phyloP scores from a whole-genome alignment of 805 yeast species.

The Spathaspora hagerdaliae region DNA sequence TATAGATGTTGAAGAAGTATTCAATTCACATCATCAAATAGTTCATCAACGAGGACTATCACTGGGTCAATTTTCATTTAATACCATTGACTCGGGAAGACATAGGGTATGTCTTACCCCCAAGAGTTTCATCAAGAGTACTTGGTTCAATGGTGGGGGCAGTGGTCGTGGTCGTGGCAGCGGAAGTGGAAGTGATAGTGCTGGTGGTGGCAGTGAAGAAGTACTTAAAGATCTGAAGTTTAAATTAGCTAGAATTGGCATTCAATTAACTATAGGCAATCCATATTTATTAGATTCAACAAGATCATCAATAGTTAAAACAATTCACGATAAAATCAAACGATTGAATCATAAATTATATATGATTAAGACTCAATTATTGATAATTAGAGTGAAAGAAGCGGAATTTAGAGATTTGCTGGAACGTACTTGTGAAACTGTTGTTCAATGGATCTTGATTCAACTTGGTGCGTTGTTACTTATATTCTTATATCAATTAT shows the following conservation, averaged over 20 bases:
- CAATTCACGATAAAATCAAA: conserved; percentile 51
- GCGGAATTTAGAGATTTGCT: conserved; percentile 20
- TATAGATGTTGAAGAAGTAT: conserved; percentile 46
- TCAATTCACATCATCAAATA: conserved; percentile 17
- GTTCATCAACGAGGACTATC: conserved; percentile 22
- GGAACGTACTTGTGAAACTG: conserved; percentile 20
- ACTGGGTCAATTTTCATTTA: conserved; percentile 24
- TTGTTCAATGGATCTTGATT: conserved; percentile 18
- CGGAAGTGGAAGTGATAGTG: conserved; percentile 1
- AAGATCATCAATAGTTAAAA: conserved; percentile 47
- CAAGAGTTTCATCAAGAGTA: conserved; percentile 14
- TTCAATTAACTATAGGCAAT: conserved; percentile 22
- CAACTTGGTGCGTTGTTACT: conserved; percentile 17
- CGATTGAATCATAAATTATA: conserved; percentile 54
- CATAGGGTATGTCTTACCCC: conserved; percentile 26
- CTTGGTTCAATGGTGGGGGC: conserved; percentile 7
- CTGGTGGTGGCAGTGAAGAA: conserved; percentile 10
- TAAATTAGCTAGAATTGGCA: conserved; percentile 12
- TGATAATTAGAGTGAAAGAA: conserved; percentile 27
- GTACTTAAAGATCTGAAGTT: conserved; percentile 18
- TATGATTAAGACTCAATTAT: conserved; percentile 63
- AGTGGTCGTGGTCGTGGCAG: conserved; percentile 7
- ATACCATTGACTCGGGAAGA: conserved; percentile 21
- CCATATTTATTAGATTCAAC: conserved; percentile 19
- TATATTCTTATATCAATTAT: conserved; percentile 19